Evolutionary conservation across 208 protist species (phyloP), one percentile per base, ranked within the genome.

Genomic region (Phytomonas sp.): DNA sequence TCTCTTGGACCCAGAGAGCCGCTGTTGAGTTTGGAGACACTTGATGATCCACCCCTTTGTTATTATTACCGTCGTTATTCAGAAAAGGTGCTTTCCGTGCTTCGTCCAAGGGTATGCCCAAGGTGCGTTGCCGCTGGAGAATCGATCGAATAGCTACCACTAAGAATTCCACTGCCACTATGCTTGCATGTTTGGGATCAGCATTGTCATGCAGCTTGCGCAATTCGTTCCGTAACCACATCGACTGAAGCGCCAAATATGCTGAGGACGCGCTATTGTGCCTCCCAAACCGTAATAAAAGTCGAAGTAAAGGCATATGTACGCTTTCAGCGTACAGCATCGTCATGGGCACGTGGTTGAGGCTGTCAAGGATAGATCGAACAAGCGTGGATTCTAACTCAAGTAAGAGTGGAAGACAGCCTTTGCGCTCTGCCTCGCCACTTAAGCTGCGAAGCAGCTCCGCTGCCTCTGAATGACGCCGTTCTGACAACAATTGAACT

Each of bases 251-350:
- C 31, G 73, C 63, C 66, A 92, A 73, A 70, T 83, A 95, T 12
- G 80, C 63, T 19, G 67, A 70, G 0, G 78, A 75, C 26, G 85
- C 87, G 49, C 68, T 89, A 56, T 77, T 77, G 11, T 78, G 71
- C 34, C 83, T 75, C 32, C 89, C 89, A 70, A 95, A 90, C 31
- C 84, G 80, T 33, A 95, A 74, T 29, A 95, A 79, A 60, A 95
- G 77, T 73, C 92, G 87, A 6, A 92, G 70, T 5, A 90, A 77
- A 31, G 89, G 89, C 33, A 95, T 78, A 70, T 95, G 89, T 45
- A 90, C 63, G 67, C 83, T 92, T 73, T 95, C 85, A 33, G 80
- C 72, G 62, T 89, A 88, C 76, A 91, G 71, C 16, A 84, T 77
- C 23, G 87, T 83, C 67, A 92, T 79, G 5, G 87, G 85, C 0